phyloP scores from a whole-genome alignment of 2,329 filamentous ascomycete genomes.

The Colletotrichum sp. region DNA sequence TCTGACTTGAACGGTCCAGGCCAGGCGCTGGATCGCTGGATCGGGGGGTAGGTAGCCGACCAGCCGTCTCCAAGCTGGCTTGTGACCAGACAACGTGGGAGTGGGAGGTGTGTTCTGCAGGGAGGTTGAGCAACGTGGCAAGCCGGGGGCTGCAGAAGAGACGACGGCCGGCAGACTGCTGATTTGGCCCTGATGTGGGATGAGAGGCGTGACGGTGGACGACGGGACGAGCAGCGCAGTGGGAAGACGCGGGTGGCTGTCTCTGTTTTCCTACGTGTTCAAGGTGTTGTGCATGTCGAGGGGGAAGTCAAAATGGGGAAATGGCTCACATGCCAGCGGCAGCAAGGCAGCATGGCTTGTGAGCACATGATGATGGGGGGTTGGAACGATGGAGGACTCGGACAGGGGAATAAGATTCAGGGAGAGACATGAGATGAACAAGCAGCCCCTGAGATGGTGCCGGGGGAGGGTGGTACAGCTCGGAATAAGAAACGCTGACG shows the following conservation, averaged over 20 bases:
- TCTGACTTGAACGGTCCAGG: neutral
- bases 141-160: neutral
- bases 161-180: neutral
- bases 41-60: neutral
- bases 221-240: neutral
- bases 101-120: neutral
- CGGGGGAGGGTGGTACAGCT: neutral
- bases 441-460: neutral
- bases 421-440: slow-evolving; percentile 11
- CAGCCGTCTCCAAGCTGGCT: neutral
- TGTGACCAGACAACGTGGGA: neutral
- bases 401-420: neutral
- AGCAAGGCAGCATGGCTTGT: no score
- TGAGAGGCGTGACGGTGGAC: neutral
- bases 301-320: neutral
- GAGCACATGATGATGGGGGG: neutral
- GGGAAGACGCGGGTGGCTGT: neutral
- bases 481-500: neutral
- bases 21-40: neutral
- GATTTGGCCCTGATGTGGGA: neutral
- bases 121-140: slow-evolving; percentile 5
- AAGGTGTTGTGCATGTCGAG: neutral
- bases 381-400: neutral
- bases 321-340: neutral
- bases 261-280: neutral